These are phyloP conservation scores for Coprinopsis cinerea DNA, from an alignment of 768 basidiomycete species.

Conservation along the genomic window DNA sequence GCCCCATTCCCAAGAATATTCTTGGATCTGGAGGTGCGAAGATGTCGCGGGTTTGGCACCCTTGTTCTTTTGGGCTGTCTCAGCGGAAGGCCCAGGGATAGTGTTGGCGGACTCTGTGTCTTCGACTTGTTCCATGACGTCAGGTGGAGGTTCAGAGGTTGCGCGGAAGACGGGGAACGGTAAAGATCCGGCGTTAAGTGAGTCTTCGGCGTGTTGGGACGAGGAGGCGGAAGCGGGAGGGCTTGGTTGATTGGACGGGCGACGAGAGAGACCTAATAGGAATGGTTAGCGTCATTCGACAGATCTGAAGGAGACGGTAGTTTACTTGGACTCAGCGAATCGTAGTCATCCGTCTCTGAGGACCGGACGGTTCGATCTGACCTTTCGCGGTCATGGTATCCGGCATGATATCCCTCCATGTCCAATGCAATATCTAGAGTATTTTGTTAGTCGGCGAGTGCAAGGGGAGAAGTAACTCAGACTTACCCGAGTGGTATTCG, in stretches of 20 bases:
- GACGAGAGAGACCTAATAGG: not conserved
- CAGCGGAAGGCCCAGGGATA: not conserved
- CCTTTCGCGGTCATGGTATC: slow-evolving; percentile 27
- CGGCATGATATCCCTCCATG: slow-evolving; percentile 72
- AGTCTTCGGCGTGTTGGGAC: slow-evolving; percentile 15
- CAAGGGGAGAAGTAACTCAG: not conserved
- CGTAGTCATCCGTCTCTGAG: slow-evolving; percentile 14
- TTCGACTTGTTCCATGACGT: slow-evolving; percentile 27
- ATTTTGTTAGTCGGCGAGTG: too few species aligned
- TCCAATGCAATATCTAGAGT: slow-evolving; percentile 71
- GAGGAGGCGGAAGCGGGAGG: slow-evolving; percentile 2
- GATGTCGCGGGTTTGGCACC: slow-evolving; percentile 8
- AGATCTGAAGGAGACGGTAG: not conserved
- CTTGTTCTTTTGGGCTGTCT: not conserved
- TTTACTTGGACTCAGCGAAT: slow-evolving; percentile 16
- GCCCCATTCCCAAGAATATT: slow-evolving; percentile 95
- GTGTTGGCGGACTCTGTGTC: not conserved
- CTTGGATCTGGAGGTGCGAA: slow-evolving; percentile 34
- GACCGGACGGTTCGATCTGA: slow-evolving; percentile 38
- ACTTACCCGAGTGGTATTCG: slow-evolving; percentile 53
- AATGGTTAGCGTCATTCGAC: not conserved
- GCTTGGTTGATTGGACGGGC: not conserved
- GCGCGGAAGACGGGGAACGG: slow-evolving; percentile 34
- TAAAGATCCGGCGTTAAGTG: slow-evolving; percentile 16
- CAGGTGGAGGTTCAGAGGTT: slow-evolving; percentile 59